These are phyloP conservation scores for Diatrype stigma DNA, from an alignment of 2,329 filamentous ascomycete genomes.

Conservation along the genomic window DNA sequence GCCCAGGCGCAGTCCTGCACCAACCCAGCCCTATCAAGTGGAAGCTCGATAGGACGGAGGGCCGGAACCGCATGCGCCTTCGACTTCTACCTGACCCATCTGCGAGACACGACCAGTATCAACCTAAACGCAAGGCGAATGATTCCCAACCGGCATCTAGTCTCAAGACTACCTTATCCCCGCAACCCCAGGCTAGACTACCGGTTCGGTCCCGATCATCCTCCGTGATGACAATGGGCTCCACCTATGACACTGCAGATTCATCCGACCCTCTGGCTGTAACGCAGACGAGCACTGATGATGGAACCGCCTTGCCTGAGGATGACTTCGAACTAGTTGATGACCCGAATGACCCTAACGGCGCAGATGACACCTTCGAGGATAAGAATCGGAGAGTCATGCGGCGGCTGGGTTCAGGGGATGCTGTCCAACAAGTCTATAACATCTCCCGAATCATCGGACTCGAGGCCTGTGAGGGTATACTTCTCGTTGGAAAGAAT, in stretches of 20 bases:
- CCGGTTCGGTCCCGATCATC: slow-evolving; percentile 15
- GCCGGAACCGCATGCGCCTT: slow-evolving; percentile 89
- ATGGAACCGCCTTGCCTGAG: slow-evolving; percentile 50
- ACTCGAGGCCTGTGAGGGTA: slow-evolving; percentile 87
- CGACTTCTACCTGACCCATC: slow-evolving; percentile 77
- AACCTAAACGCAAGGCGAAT: slow-evolving; percentile 70
- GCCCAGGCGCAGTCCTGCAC: slow-evolving; percentile 78
- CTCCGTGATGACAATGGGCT: slow-evolving; percentile 14
- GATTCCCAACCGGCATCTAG: slow-evolving; percentile 34
- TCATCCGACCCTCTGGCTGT: slow-evolving; percentile 14
- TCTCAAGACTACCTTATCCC: slow-evolving; percentile 24
- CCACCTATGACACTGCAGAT: slow-evolving; percentile 15
- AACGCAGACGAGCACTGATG: slow-evolving; percentile 20
- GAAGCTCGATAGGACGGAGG: slow-evolving; percentile 94
- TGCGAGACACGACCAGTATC: slow-evolving; percentile 67
- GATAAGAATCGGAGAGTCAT: slow-evolving; percentile 98
- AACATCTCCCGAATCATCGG: slow-evolving; percentile 94
- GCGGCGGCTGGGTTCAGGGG: slow-evolving; percentile 84
- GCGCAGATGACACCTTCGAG: slow-evolving; percentile 74
- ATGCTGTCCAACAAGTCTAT: slow-evolving; percentile 88
- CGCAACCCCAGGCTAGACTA: slow-evolving; percentile 8
- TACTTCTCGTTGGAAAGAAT: slow-evolving; percentile 89
- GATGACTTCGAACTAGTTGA: slow-evolving; percentile 97
- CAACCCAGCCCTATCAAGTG: slow-evolving; percentile 65
- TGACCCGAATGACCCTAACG: slow-evolving; percentile 79